A percentile compares a stretch with the other conserved stretches of the same genome.
These are phyloP conservation scores for Anacardium occidentale DNA, from an alignment of 345 rosid genomes.

Conservation along the genomic window DNA sequence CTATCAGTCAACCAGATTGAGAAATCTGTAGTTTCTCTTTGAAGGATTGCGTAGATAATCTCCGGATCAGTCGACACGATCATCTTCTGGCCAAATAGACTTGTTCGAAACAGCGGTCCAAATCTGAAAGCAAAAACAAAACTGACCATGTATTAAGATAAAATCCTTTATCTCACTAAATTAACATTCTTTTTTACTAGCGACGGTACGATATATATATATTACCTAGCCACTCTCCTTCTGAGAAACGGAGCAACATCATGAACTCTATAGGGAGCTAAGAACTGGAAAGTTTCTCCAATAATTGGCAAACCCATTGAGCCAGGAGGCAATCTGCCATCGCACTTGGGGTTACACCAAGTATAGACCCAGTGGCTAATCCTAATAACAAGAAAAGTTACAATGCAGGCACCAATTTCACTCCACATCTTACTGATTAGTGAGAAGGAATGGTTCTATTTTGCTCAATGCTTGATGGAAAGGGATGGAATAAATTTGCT, in stretches of 20 bases:
- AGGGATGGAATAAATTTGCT: background rate
- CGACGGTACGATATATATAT: background rate
- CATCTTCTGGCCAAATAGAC: slow-evolving; percentile 32
- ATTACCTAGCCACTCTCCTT: slow-evolving; percentile 6
- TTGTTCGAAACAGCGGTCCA: slow-evolving; percentile 44
- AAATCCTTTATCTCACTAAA: background rate
- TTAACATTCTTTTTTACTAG: background rate
- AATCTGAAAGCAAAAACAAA: slow-evolving; percentile 22
- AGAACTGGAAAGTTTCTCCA: slow-evolving; percentile 20
- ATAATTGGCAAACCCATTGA: slow-evolving; percentile 26
- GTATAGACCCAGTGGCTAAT: slow-evolving; percentile 8
- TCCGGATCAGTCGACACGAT: slow-evolving; percentile 41
- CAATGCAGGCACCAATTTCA: background rate
- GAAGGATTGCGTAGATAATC: slow-evolving; percentile 38
- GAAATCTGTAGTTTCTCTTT: slow-evolving; percentile 41
- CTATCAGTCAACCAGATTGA: slow-evolving; percentile 34
- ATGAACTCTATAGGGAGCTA: background rate
- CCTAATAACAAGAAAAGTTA: background rate
- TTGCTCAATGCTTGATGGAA: background rate
- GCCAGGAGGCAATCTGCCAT: slow-evolving; percentile 19
- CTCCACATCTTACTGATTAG: background rate
- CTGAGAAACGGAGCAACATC: slow-evolving; percentile 9
- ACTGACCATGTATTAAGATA: background rate
- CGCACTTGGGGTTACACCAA: slow-evolving; percentile 14
- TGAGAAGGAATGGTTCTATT: background rate